These are phyloP conservation scores for Rhizopogon roseolus DNA, from an alignment of 768 basidiomycete genomes.

Conservation along the genomic window DNA sequence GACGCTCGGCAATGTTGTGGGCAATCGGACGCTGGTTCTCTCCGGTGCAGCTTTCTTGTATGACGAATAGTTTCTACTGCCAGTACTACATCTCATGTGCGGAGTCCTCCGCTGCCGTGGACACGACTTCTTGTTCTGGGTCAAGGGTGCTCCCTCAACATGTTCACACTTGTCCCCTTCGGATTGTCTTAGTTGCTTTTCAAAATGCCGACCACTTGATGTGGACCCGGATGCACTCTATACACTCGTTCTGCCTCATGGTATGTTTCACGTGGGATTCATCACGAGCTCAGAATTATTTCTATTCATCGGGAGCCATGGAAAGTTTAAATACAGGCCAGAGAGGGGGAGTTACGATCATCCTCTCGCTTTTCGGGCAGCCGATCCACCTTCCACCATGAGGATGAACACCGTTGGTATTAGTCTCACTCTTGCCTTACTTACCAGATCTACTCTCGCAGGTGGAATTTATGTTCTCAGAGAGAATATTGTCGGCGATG, in stretches of 20 bases:
- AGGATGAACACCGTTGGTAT: conserved; percentile 2
- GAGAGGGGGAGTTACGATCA: neutral
- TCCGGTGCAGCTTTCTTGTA: neutral
- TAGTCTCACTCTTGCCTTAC: conserved; percentile 9
- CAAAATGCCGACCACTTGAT: neutral
- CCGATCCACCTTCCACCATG: conserved; percentile 9
- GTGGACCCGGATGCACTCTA: neutral
- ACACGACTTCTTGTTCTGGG: neutral
- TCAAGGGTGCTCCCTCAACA: neutral
- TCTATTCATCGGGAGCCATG: neutral
- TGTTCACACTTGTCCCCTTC: neutral
- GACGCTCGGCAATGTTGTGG: neutral
- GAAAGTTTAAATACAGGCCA: conserved; percentile 12
- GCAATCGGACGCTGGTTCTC: neutral
- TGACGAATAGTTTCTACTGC: neutral
- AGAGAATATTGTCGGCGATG: conserved; percentile 23
- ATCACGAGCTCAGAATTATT: conserved; percentile 1
- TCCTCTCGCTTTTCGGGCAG: neutral
- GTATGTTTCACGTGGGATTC: neutral
- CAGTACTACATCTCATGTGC: neutral
- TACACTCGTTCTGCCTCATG: conserved; percentile 2
- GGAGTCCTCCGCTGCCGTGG: neutral
- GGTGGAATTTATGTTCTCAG: conserved; percentile 21
- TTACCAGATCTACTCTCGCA: conserved; percentile 11
- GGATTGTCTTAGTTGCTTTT: neutral